phyloP scores from a whole-genome alignment of 108 stramenopile species.

The Cyclotella baltica region DNA sequence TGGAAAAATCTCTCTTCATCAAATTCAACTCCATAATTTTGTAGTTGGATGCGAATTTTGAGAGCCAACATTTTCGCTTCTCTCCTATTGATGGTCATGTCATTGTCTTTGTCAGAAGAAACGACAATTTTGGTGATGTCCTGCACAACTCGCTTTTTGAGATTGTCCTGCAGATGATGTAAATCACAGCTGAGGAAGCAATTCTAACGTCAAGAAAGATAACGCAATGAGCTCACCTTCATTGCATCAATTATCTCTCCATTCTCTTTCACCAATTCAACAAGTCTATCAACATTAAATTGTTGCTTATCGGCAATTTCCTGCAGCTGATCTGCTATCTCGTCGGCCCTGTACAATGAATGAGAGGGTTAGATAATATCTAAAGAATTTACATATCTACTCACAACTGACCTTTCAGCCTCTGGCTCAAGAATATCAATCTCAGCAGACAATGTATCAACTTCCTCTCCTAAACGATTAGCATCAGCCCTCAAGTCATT shows the following conservation, averaged over 20 bases:
- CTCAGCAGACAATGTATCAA: slow-evolving; percentile 23
- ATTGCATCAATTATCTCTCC: slow-evolving; percentile 33
- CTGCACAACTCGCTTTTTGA: slow-evolving; percentile 28
- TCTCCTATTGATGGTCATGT: slow-evolving; percentile 27
- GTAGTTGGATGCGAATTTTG: slow-evolving; percentile 37
- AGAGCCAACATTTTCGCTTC: slow-evolving; percentile 44
- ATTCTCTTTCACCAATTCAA: slow-evolving; percentile 44
- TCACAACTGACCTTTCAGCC: slow-evolving; percentile 23
- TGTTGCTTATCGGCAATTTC: slow-evolving; percentile 19
- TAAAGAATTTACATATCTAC: background rate
- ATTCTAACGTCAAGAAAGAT: background rate
- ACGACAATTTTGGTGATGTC: slow-evolving; percentile 40
- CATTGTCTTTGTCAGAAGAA: slow-evolving; percentile 22
- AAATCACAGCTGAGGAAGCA: background rate
- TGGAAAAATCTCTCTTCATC: slow-evolving; percentile 40
- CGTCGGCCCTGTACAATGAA: slow-evolving; percentile 5
- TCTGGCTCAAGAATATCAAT: slow-evolving; percentile 27
- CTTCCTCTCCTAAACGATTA: slow-evolving; percentile 16
- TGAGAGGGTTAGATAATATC: background rate
- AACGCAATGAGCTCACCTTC: background rate
- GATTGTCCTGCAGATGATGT: slow-evolving; percentile 15
- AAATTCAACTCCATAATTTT: slow-evolving; percentile 46
- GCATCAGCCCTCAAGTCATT: slow-evolving; percentile 29
- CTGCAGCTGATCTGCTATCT: slow-evolving; percentile 17
- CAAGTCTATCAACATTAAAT: slow-evolving; percentile 33